Conservation (phyloP, 2,329 filamentous ascomycete genomes). For the Periconia digitata region DNA sequence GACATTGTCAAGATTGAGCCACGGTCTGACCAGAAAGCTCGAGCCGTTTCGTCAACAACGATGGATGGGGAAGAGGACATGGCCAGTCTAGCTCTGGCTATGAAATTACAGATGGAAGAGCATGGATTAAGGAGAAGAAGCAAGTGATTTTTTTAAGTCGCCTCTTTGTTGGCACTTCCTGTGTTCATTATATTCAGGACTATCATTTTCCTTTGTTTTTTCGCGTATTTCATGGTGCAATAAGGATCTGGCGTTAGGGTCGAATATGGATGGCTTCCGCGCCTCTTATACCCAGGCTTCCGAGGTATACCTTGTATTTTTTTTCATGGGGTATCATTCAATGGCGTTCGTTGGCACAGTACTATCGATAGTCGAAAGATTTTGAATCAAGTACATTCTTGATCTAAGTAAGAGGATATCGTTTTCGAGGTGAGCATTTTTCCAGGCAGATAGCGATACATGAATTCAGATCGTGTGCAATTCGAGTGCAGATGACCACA, state of each 20-base stretch:
- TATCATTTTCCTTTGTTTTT: background rate
- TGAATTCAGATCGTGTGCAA: no score
- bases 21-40: constrained; percentile 9
- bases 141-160: constrained; percentile 12
- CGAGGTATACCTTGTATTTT: constrained; percentile 10
- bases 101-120: constrained; percentile 33
- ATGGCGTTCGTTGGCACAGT: background rate
- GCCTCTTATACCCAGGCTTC: constrained; percentile 11
- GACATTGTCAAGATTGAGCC: constrained; percentile 32
- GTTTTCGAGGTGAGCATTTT: no score
- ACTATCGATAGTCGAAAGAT: background rate
- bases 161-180: background rate
- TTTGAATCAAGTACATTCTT: background rate
- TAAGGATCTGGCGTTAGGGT: constrained; percentile 2
- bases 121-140: constrained; percentile 32
- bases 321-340: background rate
- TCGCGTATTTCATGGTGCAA: background rate
- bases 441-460: no score
- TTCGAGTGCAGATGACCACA: no score
- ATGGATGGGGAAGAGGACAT: constrained; percentile 22
- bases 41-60: constrained; percentile 7
- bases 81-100: constrained; percentile 31
- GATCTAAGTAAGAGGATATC: no score
- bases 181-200: background rate
- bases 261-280: constrained; percentile 2